These are phyloP conservation scores for Amaranthus cruentus DNA, from an alignment of 148 eudicot genomes.

Conservation along the genomic window DNA sequence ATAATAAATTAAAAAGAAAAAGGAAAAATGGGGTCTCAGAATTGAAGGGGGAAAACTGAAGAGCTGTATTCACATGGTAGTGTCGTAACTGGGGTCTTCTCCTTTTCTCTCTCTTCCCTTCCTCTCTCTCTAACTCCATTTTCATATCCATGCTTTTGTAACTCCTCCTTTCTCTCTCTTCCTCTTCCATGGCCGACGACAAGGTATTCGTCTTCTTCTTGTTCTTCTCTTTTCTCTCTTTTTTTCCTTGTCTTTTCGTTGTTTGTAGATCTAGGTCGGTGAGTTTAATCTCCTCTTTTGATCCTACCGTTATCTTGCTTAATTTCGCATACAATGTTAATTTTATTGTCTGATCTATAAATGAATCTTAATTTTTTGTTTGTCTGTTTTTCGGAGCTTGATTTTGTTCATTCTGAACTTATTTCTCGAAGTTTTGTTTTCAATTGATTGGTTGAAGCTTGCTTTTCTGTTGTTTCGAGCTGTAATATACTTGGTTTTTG, in stretches of 20 bases:
- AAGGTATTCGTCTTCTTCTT: constrained; percentile 6
- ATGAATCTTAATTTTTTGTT: constrained; percentile 1
- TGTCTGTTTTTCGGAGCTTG: neutral
- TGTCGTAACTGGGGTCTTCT: constrained; percentile 23
- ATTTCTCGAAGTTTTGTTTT: neutral
- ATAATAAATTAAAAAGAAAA: neutral
- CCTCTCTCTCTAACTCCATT: neutral
- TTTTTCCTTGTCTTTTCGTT: neutral
- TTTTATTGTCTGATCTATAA: constrained; percentile 1
- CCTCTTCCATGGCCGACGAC: constrained; percentile 25
- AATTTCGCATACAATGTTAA: neutral
- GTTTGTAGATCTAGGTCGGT: constrained; percentile 7
- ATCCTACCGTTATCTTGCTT: neutral
- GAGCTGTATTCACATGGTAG: constrained; percentile 34
- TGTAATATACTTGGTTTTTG: constrained; percentile 7
- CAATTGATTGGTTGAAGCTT: neutral
- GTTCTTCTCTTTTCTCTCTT: neutral
- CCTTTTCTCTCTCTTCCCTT: constrained; percentile 8
- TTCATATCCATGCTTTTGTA: neutral
- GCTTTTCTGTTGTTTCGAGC: neutral
- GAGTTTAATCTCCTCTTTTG: neutral
- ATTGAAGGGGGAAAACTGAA: neutral
- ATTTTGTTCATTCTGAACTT: neutral
- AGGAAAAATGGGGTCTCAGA: neutral
- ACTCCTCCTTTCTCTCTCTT: neutral